These are phyloP conservation scores for Diplodia mutila DNA, from an alignment of 2,329 filamentous ascomycete species.

Conservation along the genomic window DNA sequence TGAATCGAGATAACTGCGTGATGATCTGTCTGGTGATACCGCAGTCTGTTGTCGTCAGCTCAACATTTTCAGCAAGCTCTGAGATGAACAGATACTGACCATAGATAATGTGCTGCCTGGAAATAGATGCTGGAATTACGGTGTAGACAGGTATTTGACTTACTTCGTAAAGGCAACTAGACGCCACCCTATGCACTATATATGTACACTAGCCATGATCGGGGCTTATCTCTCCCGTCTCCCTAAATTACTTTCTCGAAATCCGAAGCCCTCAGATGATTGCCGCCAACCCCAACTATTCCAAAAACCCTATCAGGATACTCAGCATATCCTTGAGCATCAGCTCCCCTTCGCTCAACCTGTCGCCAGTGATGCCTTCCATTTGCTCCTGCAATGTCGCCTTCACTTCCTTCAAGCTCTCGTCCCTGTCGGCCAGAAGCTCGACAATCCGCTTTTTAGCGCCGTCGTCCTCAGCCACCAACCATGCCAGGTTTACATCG, in stretches of 20 bases:
- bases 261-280: neutral
- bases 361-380: constrained; percentile 56
- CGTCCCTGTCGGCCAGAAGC: constrained; percentile 69
- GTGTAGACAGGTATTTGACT: neutral
- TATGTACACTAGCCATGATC: neutral
- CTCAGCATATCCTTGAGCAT: constrained; percentile 66
- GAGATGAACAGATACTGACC: neutral
- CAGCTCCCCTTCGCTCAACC: constrained; percentile 56
- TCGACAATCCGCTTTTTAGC: constrained; percentile 67
- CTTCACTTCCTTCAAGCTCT: constrained; percentile 65
- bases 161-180: neutral
- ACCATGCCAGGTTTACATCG: constrained; percentile 86
- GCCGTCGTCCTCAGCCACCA: constrained; percentile 84
- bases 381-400: constrained; percentile 72
- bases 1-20: no score
- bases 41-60: neutral
- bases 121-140: neutral
- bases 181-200: neutral
- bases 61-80: neutral
- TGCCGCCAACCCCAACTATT: neutral
- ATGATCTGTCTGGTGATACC: neutral
- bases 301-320: constrained; percentile 58
- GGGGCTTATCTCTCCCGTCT: neutral
- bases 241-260: neutral
- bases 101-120: neutral